Base-by-base conservation (phyloP, 805 yeast species). In the Sugiyamaella valdiviana region DNA sequence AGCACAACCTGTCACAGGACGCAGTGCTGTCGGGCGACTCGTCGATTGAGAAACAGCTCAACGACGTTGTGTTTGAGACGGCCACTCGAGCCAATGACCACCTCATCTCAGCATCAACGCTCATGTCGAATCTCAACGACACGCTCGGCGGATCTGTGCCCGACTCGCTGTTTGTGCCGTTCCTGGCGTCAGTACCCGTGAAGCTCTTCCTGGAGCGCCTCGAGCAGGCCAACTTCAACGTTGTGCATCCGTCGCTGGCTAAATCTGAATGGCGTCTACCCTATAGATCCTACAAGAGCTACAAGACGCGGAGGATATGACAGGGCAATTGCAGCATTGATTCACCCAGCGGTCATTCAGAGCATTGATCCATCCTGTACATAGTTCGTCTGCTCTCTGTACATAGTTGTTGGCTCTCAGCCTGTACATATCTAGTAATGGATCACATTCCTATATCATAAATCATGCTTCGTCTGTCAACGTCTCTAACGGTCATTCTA, bases 21-120 rank as follows among this genome's bases (percentile, higher is more conserved):
- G 66, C 73, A 2, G 62, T 84, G 9, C 55, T 71, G 61, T 59
- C 3, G 52, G 57, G 2, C 19, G 53, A 29, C 4, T 22, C 36
- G 36, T 41, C 44, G 2, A 36, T 41, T 9, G 21, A 19, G 6
- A 20, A 15, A 6, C 65, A 64, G 46, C 57, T 84, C 49, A 75
- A 76, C 51, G 79, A 82, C 57, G 78, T 80, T 6, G 71, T 84
- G 1, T 87, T 75, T 58, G 86, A 82, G 42, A 76, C 83, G 4
- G 85, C 93, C 2, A 78, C 83, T 4, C 67, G 74, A 0, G 93
- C 95, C 2, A 86, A 87, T 64, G 95, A 86, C 62, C 95, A 86
- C 63, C 59, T 87, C 2, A 62, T 86, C 3, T 70, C 89, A 0
- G 88, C 93, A 1, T 69, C 84, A 44, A 63, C 69, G n/a, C 78